Evolutionary conservation across 202 grass and related monocot species (phyloP).

Genomic region (Saccharum hybrid): DNA sequence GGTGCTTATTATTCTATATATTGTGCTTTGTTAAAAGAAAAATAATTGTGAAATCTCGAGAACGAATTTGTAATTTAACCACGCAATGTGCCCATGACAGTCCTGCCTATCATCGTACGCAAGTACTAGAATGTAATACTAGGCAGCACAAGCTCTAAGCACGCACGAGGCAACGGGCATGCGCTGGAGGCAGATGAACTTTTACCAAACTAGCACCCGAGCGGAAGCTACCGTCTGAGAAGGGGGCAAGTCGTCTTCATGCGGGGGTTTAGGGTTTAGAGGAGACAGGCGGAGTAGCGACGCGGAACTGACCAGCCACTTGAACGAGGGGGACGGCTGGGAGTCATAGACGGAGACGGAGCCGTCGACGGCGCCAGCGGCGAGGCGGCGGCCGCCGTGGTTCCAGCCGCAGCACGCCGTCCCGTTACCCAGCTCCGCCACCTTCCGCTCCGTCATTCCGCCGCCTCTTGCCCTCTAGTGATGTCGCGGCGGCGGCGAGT

Average conservation of each 20-base stretch:
- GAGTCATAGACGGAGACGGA: constrained; percentile 79
- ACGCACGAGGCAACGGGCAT: neutral
- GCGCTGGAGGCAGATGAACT: constrained; percentile 9
- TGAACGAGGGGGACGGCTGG: constrained; percentile 59
- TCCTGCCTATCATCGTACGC: neutral
- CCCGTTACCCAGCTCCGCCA: constrained; percentile 62
- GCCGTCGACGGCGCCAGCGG: constrained; percentile 71
- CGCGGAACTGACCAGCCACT: constrained; percentile 71
- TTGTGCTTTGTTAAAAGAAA: neutral
- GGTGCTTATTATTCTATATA: neutral
- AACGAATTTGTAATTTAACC: neutral
- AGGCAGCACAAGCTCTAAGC: constrained; percentile 8
- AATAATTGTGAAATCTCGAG: neutral
- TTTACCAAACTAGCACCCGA: neutral
- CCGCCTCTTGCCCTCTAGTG: constrained; percentile 6
- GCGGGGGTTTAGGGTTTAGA: constrained; percentile 24
- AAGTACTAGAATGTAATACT: constrained; percentile 30
- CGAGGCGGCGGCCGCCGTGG: constrained; percentile 69
- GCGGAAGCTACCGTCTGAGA: neutral
- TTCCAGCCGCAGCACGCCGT: constrained; percentile 72
- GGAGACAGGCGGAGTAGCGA: neutral
- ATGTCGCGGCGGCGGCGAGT: constrained; percentile 25
- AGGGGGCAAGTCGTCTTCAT: neutral
- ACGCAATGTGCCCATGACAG: neutral
- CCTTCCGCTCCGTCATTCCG: constrained; percentile 56